Percentiles rank a stretch among this genome's conserved stretches.
Evolutionary conservation across 163 green algal genomes (phyloP).

Genomic region (Chlorella variabilis): DNA sequence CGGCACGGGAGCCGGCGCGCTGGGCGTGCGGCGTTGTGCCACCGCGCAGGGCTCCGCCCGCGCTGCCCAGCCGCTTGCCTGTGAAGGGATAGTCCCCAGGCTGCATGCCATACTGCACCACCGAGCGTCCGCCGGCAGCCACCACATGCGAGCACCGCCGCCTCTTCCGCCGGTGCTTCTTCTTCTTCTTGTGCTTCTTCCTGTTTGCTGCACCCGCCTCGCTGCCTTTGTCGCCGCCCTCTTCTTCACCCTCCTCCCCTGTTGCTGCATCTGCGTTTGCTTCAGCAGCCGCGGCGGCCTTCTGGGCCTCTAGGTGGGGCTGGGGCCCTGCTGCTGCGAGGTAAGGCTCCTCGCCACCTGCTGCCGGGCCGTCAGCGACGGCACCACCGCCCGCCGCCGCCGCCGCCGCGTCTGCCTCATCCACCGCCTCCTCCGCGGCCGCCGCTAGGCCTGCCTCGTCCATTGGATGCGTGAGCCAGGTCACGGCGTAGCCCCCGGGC

Average conservation of each 20-base stretch:
- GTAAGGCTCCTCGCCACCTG: background rate
- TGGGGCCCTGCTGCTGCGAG: background rate
- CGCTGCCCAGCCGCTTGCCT: background rate
- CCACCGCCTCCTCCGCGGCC: background rate
- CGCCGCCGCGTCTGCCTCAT: too few relatives aligned
- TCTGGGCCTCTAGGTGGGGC: background rate
- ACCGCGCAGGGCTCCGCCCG: too few relatives aligned
- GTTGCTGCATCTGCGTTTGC: background rate
- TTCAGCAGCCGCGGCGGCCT: background rate
- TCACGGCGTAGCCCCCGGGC: conserved; percentile 47
- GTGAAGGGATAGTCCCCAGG: conserved; percentile 22
- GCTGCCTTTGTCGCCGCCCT: background rate
- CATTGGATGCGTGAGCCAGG: conserved; percentile 59
- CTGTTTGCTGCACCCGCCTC: background rate
- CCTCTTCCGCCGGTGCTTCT: background rate
- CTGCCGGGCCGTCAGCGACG: too few relatives aligned
- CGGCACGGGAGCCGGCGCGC: too few relatives aligned
- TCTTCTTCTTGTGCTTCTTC: background rate
- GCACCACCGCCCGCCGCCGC: background rate
- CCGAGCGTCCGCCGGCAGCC: conserved; percentile 15
- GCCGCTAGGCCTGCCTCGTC: background rate
- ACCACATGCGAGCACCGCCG: conserved; percentile 34
- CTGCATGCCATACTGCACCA: conserved; percentile 51
- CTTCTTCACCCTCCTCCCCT: background rate
- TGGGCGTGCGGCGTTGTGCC: too few relatives aligned